Base-by-base conservation (phyloP, 129 eudicot species). In the Oenanthe sinensis region DNA sequence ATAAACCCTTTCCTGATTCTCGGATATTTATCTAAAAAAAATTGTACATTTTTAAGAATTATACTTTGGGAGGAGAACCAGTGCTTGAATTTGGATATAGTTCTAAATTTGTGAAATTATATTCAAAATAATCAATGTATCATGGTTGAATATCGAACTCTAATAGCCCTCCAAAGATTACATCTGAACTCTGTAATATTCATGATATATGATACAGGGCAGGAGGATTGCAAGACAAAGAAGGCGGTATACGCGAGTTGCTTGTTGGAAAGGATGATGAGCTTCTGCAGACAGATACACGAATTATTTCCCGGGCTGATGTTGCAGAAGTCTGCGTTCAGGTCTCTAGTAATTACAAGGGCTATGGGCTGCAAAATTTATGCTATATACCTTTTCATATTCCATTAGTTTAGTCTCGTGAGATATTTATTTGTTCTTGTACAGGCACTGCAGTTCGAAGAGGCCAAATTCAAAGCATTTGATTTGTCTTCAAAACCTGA, bases 181-280 rank as follows among this genome's bases (percentile, higher is more conserved):
- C 30, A n/a, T 65, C 8, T 65, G 5, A 26, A 65, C 42, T 42
- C 54, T 58, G 15, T 3, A 8, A n/a, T n/a, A 33, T n/a, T 58
- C 14, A 49, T n/a, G 22, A 63, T 77, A 20, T 22, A 71, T 65
- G 42, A 26, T 24, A 63, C 84, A 94, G 97, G 87, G 97, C 98
- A 70, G 98, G 98, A 76, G 98, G 98, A 52, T 86, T 95, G 90
- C 98, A 88, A 87, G 98, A 95, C 81, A 95, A 91, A 86, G 93
- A 90, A 76, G 98, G 98, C 6, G 98, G 98, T 22, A n/a, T 88
- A n/a, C 83, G 98, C 16, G 96, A 94, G 79, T 84, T 95, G 74
- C 86, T 95, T 78, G 85, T 88, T 24, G 98, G 98, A 80, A 95
- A 95, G 79, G 97, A 95, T 50, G 98, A 95, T 26, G 98, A 95